Percentiles rank a stretch among this genome's conserved stretches.
These are phyloP conservation scores for Phaseolus lunatus DNA, from an alignment of 306 rosid species.

Conservation along the genomic window DNA sequence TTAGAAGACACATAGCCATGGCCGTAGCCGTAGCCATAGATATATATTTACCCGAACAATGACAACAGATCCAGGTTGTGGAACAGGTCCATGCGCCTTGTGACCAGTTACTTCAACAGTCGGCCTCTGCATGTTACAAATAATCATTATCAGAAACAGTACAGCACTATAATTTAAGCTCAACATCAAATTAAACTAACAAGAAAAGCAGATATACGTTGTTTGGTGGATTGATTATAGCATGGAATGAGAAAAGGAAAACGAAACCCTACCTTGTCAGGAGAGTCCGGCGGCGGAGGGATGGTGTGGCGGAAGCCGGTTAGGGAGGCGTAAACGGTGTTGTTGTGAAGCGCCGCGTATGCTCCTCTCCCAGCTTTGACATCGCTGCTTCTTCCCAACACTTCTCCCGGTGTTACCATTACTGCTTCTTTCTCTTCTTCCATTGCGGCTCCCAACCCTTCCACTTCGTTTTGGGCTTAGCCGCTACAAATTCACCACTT, in stretches of 20 bases:
- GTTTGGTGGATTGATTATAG: background rate
- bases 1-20: background rate
- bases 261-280: constrained; percentile 62
- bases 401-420: constrained; percentile 86
- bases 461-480: constrained; percentile 6
- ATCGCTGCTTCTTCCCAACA: constrained; percentile 64
- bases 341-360: constrained; percentile 65
- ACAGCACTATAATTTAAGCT: background rate
- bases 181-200: background rate
- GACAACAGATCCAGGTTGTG: constrained; percentile 81
- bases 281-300: constrained; percentile 63
- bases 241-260: background rate
- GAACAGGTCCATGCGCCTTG: constrained; percentile 89
- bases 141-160: background rate
- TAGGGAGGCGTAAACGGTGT: constrained; percentile 80
- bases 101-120: constrained; percentile 86
- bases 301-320: constrained; percentile 72
- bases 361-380: constrained; percentile 80
- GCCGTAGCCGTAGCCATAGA: background rate
- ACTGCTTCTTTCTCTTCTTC: constrained; percentile 48
- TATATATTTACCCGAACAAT: constrained; percentile 61
- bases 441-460: constrained; percentile 40
- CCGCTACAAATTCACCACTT: background rate
- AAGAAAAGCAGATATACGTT: background rate
- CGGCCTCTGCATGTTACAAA: constrained; percentile 59